Evolutionary conservation across 495 filamentous ascomycete genomes (phyloP), one percentile per base, ranked within the genome.

Genomic region (Daldinia vernicosa): DNA sequence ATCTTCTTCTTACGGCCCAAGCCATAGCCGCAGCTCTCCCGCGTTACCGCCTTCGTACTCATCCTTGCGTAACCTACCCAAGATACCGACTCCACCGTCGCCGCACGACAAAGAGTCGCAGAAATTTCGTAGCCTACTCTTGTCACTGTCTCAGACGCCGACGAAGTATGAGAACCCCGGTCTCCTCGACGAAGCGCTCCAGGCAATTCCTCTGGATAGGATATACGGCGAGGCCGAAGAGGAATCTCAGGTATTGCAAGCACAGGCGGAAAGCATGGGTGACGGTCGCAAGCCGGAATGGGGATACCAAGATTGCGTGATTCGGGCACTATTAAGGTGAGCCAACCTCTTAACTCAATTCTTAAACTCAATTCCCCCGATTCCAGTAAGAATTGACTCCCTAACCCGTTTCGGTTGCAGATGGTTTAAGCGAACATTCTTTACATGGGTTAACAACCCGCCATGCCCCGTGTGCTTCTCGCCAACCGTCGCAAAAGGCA

Each of bases 241-340:
- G 73, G 94, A 98, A 77, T 88, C 86, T 60, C 91, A 97, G 71
- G 89, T 98, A 40, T 81, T 97, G 63, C 87, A 91, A 71, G 95
- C 93, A 0, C 87, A 95, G 77, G 95, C 95, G 9, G 91, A 90
- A 72, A 95, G 92, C 71, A 86, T 97, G 76, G 92, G 91, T 2
- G 87, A 90, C 54, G 88, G 88, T 24, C 85, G 86, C 63, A 92
- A 90, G 74, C 88, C 95, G 15, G 92, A 95, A 86, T 99, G 96
- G 96, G 94, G 93, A 14, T 97, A 98, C 75, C 96, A 98, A 80
- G 95, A 99, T 82, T 99, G 95, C 82, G 92, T 98, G 32, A 91
- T 99, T 71, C 89, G 91, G 73, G 92, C 95, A 66, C 83, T 99
- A 66, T 81, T 98, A 65, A 94, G 89, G 93, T 92, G 78, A 51